These are phyloP conservation scores for Raddia guianensis DNA, from an alignment of 176 grass and related monocot species.

Conservation along the genomic window DNA sequence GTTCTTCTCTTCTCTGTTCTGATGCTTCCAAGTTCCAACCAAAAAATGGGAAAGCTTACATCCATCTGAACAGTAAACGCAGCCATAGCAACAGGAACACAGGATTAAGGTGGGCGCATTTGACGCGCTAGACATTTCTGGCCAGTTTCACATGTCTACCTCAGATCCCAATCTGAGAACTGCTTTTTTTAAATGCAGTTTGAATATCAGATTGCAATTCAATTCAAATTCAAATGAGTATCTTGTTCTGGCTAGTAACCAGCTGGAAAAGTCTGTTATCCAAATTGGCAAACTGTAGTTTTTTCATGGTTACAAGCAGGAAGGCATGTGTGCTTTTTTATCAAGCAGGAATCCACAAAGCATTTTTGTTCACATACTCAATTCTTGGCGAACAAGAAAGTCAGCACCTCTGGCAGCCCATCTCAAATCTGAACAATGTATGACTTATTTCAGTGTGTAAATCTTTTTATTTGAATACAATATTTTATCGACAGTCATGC, in stretches of 20 bases:
- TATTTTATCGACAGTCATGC: neutral
- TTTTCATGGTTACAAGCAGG: neutral
- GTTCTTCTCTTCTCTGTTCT: no score
- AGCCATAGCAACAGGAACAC: neutral
- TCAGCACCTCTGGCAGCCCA: neutral
- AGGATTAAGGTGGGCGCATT: neutral
- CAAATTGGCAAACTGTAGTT: neutral
- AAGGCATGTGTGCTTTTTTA: neutral
- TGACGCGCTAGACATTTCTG: no score
- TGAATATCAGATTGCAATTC: neutral
- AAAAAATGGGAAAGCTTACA: no score
- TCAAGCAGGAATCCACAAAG: neutral
- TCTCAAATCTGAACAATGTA: neutral
- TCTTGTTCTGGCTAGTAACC: neutral
- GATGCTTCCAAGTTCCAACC: no score
- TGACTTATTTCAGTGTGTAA: neutral
- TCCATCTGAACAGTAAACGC: no score
- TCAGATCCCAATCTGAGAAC: neutral
- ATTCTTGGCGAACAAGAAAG: neutral
- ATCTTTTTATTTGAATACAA: neutral
- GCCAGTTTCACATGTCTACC: neutral
- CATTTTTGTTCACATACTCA: conserved; percentile 4
- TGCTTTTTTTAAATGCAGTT: neutral
- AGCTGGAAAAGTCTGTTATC: neutral
- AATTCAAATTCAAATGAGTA: conserved; percentile 2